Conservation (phyloP, 2,329 filamentous ascomycete genomes). For the Alternaria conjuncta region DNA sequence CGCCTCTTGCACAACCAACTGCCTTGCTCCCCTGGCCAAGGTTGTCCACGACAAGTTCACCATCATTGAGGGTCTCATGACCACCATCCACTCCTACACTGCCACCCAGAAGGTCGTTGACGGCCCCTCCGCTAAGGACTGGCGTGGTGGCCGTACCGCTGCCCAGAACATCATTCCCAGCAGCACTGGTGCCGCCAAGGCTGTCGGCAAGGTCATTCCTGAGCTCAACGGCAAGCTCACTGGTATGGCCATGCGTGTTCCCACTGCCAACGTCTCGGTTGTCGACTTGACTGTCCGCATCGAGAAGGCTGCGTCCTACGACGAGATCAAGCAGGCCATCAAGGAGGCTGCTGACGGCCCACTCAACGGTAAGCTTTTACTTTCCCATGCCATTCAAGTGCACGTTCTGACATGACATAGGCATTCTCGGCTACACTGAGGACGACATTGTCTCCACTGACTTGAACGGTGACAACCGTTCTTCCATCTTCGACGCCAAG, state of each 20-base stretch:
- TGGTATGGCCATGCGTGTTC: constrained; percentile 99
- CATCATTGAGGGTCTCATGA: constrained; percentile 99
- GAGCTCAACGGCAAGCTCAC: constrained; percentile 98
- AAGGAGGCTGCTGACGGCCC: constrained; percentile 81
- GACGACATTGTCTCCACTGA: constrained; percentile 95
- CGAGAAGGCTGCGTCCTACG: constrained; percentile 87
- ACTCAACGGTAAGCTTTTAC: constrained; percentile 76
- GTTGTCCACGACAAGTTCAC: constrained; percentile 98
- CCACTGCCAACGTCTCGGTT: constrained; percentile 97
- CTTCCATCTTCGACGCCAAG: constrained; percentile 99
- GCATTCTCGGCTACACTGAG: constrained; percentile 93
- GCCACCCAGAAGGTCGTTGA: constrained; percentile 99
- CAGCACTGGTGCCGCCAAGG: constrained; percentile 99
- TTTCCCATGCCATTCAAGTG: not conserved
- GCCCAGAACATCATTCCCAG: constrained; percentile 99
- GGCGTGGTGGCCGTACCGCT: constrained; percentile 97
- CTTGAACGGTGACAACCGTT: constrained; percentile 89
- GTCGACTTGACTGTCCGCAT: constrained; percentile 95
- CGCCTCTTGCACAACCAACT: constrained; percentile 99
- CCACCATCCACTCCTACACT: constrained; percentile 99
- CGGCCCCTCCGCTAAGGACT: constrained; percentile 97
- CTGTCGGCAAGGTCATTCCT: constrained; percentile 99
- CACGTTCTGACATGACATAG: constrained; percentile 53
- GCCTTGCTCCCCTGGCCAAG: constrained; percentile 98
- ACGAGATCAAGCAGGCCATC: constrained; percentile 90